Conservation (phyloP, 331 rosid species). For the Quercus tomentella region DNA sequence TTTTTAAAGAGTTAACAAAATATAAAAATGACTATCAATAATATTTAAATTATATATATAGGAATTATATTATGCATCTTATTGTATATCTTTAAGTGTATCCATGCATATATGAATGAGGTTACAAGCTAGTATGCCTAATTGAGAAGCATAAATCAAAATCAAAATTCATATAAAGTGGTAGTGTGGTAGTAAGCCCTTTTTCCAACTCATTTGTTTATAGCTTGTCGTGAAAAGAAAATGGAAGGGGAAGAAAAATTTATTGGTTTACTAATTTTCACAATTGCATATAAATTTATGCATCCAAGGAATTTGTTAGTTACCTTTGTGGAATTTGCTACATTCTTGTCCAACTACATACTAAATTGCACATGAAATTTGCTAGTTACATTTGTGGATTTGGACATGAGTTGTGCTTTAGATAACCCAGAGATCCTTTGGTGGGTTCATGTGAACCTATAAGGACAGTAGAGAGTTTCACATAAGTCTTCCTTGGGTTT, state of each 20-base stretch:
- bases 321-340: no score
- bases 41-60: no score
- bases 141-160: neutral
- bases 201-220: neutral
- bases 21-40: no score
- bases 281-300: neutral
- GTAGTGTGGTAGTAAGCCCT: neutral
- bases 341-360: neutral
- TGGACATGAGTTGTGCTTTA: constrained; percentile 95
- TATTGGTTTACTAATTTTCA: neutral
- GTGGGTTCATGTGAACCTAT: constrained; percentile 98
- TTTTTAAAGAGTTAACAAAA: no score
- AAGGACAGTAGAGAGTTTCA: constrained; percentile 82
- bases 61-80: no score
- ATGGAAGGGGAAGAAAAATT: neutral
- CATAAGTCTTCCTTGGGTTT: constrained; percentile 97
- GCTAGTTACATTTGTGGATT: constrained; percentile 76
- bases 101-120: no score
- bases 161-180: neutral
- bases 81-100: no score
- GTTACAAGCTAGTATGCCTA: neutral
- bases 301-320: neutral
- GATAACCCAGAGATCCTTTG: constrained; percentile 92
- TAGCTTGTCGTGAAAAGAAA: neutral
- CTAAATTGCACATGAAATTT: constrained; percentile 4